phyloP scores from a whole-genome alignment of 192 early-diverging fungal genomes.

The Bifiguratus adelaidae region DNA sequence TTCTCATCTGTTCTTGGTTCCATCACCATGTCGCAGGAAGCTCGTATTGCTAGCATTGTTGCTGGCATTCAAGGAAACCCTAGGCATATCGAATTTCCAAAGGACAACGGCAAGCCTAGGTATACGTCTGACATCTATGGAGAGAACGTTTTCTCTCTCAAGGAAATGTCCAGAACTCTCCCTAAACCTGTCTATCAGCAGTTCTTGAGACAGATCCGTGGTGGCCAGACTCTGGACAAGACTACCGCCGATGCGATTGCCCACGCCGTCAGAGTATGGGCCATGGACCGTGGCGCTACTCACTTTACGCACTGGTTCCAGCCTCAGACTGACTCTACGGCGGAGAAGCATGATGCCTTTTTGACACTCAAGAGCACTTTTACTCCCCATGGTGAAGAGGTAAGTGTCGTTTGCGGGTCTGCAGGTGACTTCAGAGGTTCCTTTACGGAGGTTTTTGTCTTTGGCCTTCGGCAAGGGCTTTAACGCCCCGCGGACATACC shows the following conservation, averaged over 20 bases:
- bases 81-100: slow-evolving; percentile 74
- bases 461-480: no score
- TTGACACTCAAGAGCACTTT: slow-evolving; percentile 78
- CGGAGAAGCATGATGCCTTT: slow-evolving; percentile 99
- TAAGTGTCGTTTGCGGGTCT: no score
- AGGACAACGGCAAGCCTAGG: slow-evolving; percentile 51
- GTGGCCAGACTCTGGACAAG: slow-evolving; percentile 80
- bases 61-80: slow-evolving; percentile 47
- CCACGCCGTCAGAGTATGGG: slow-evolving; percentile 98
- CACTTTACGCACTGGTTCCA: slow-evolving; percentile 99
- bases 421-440: no score
- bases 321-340: slow-evolving; percentile 96
- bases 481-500: no score
- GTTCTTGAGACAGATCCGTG: slow-evolving; percentile 90
- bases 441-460: no score
- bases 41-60: slow-evolving; percentile 28
- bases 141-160: slow-evolving; percentile 88
- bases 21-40: slow-evolving; percentile 27
- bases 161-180: slow-evolving; percentile 77
- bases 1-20: no score
- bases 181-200: slow-evolving; percentile 93
- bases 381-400: slow-evolving; percentile 78
- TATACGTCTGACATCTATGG: slow-evolving; percentile 90
- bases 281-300: slow-evolving; percentile 92
- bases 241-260: slow-evolving; percentile 96